Evolutionary conservation across 805 yeast species (phyloP), one percentile per base, ranked within the genome.

Genomic region (Metschnikowia drakensbergensis): DNA sequence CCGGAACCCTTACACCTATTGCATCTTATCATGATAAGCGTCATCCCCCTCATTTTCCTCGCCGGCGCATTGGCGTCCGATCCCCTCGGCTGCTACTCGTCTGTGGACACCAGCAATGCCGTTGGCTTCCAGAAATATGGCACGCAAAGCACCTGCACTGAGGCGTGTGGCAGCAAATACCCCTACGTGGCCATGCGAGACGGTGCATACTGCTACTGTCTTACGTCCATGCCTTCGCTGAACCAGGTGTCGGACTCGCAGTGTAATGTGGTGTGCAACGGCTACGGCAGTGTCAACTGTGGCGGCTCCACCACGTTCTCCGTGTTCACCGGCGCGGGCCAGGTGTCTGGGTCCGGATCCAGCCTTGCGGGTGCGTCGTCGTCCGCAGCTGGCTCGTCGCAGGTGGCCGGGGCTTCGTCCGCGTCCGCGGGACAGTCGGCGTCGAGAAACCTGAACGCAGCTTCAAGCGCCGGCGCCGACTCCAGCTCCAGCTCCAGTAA

Each of bases 191-290:
- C 76, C 37, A 31, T 73, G 33, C 58, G 54, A 28, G 54, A 63
- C 43, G 77, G 77, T 9, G 55, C 56, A 37, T 57, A 58, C n/a
- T 74, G 79, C 53, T 65, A 58, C 53, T 74, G 79, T 53, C 67
- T 74, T 47, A 52, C 54, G 28, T 38, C 59, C 5, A 49, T 59
- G 32, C 79, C 79, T 2, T 13, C 40, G 28, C 49, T 46, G 51
- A 27, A 41, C 38, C 31, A 11, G 30, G 44, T 50, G 26, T 8
- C 32, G 31, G 30, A 28, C 37, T 51, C 65, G 4, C 50, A 53
- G 42, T 74, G 79, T 60, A 54, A 55, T 46, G 58, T 58, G 4
- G 38, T 23, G 1, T 74, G 79, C 57, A 37, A 53, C 38, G 77
- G 77, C 6, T 74, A 59, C 48, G 70, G 66, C 10, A 3, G 27